Base-by-base conservation (phyloP, 371 early-diverging fungal species). In the Chytridiales sp. region DNA sequence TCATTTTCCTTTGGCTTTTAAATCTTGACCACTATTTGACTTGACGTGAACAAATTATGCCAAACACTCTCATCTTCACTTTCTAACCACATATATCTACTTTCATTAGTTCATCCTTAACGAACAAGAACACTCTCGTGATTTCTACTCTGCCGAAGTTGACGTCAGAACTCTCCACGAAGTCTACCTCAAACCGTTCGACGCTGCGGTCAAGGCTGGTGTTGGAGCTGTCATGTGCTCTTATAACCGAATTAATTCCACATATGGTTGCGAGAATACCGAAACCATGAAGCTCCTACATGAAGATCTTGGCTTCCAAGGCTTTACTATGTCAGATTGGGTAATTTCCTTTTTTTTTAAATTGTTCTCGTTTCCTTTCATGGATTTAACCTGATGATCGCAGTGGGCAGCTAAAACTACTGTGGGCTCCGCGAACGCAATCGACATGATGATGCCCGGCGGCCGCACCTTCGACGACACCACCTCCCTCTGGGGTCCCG, bases 371-470 rank as follows among this genome's bases (percentile, higher is more conserved):
- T n/a, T n/a, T n/a, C n/a, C n/a, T n/a, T n/a, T n/a, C n/a, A n/a
- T n/a, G n/a, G n/a, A n/a, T n/a, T n/a, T n/a, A n/a, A n/a, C n/a
- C n/a, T 46, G 0, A 48, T 49, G 13, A 51, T 75, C 31, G 83
- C 70, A 0, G 73, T 76, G 46, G 66, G 59, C 40, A 82, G 86
- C n/a, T n/a, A n/a, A 40, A 85, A n/a, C 81, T 65, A 74, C 83
- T 77, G 72, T 72, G 9, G 83, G 85, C 84, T 82, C 85, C 44
- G 80, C n/a, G n/a, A n/a, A n/a, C n/a, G 80, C 60, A 54, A 60
- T 26, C 24, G 35, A 8, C 42, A 19, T n/a, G 50, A 47, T 19
- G 17, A 49, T 21, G 22, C 57, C 24, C n/a, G 5, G 11, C 43
- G 41, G 19, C 19, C 56, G 11, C 32, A 38, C 49, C 73, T 70